Conservation (phyloP, 2,329 filamentous ascomycete genomes). For the Ceratocystis harringtonii region DNA sequence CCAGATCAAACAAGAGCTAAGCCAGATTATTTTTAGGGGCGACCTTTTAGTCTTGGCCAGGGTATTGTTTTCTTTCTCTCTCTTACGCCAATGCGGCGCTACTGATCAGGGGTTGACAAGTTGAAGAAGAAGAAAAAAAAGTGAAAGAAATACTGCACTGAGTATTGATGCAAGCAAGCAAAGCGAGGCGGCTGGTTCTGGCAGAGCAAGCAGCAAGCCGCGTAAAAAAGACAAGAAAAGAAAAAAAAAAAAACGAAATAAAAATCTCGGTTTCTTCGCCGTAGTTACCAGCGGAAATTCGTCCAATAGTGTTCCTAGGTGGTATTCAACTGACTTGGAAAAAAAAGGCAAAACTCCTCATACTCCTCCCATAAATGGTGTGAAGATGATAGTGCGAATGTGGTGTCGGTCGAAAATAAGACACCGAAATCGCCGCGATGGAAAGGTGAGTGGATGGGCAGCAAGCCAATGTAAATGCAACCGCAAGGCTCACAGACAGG, state of each 20-base stretch:
- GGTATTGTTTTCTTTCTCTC: not conserved
- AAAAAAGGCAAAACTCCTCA: not conserved
- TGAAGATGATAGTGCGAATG: no score
- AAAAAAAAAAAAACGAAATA: not conserved
- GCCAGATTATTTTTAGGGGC: not conserved
- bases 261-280: not conserved
- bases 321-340: not conserved
- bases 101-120: not conserved
- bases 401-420: not conserved
- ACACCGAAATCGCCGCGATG: not conserved
- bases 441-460: not conserved
- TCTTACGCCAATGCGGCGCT: conserved; percentile 4
- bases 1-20: not conserved
- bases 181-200: not conserved
- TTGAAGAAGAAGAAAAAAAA: not conserved
- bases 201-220: not conserved
- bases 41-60: not conserved
- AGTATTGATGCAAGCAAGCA: not conserved
- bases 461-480: not conserved
- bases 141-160: no score
- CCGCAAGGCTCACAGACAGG: not conserved
- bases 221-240: not conserved
- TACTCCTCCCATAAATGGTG: no score
- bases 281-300: no score
- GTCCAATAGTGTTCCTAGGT: no score